Conservation (phyloP, 768 basidiomycete species). For the Leccinellum rugosiceps region DNA sequence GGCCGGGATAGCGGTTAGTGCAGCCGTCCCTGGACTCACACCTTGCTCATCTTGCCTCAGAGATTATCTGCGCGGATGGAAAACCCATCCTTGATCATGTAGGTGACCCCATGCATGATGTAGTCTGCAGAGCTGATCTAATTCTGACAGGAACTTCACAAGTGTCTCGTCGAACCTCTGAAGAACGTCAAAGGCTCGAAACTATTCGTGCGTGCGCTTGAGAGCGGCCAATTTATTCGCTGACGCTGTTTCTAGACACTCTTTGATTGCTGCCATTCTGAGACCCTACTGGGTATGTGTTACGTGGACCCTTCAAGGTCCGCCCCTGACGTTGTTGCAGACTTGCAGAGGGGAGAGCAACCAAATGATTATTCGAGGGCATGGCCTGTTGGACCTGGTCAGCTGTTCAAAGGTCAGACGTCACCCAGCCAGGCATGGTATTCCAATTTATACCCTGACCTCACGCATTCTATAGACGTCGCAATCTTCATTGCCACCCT, state of each 20-base stretch:
- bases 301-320: not conserved
- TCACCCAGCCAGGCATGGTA: not conserved
- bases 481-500: conserved; percentile 2
- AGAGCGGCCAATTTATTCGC: not conserved
- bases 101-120: not conserved
- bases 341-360: conserved; percentile 12
- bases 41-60: conserved; percentile 4
- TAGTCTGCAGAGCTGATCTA: not conserved
- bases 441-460: not conserved
- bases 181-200: conserved; percentile 15
- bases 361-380: conserved; percentile 16
- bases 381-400: conserved; percentile 15
- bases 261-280: conserved; percentile 32
- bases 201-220: conserved; percentile 15
- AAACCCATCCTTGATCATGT: conserved; percentile 24
- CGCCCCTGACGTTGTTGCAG: conserved; percentile 2
- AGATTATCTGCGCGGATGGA: conserved; percentile 20
- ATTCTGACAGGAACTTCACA: conserved; percentile 18
- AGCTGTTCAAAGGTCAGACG: conserved; percentile 12
- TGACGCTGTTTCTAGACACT: conserved; percentile 18
- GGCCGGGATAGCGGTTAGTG: conserved; percentile 46
- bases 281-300: conserved; percentile 22
- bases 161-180: conserved; percentile 18
- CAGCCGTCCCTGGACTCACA: not conserved
- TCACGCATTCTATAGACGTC: conserved; percentile 1